These are phyloP conservation scores for Podospora pseudopauciseta DNA, from an alignment of 495 filamentous ascomycete genomes.

Conservation along the genomic window DNA sequence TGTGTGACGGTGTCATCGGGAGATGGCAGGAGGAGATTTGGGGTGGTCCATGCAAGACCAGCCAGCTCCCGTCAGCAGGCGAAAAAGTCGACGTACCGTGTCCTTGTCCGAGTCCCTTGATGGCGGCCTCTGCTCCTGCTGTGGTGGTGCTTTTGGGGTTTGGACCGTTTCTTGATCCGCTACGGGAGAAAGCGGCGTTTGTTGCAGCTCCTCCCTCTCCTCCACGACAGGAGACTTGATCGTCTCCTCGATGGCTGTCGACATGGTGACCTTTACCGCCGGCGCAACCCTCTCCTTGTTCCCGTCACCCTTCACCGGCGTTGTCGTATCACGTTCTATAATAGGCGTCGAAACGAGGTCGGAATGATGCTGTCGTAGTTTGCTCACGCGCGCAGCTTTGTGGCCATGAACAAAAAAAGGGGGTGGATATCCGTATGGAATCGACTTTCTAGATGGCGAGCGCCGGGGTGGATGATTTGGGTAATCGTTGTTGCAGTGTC, in stretches of 20 bases:
- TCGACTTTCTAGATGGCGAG: background rate
- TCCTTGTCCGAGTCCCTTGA: constrained; percentile 35
- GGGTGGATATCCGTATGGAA: background rate
- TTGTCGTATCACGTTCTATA: background rate
- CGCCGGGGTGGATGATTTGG: background rate
- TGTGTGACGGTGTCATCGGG: constrained; percentile 17
- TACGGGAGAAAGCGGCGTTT: background rate
- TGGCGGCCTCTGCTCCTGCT: constrained; percentile 10
- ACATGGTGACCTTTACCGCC: background rate
- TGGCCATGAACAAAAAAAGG: constrained; percentile 1
- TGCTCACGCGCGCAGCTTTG: constrained; percentile 5
- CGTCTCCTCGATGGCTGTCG: background rate
- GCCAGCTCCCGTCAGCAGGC: background rate
- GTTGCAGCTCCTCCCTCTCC: constrained; percentile 1
- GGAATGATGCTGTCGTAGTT: background rate
- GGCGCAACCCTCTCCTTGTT: background rate
- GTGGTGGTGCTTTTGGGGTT: background rate
- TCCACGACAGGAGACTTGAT: constrained; percentile 1
- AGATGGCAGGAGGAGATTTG: background rate
- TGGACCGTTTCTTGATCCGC: constrained; percentile 1
- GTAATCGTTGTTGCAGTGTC: background rate
- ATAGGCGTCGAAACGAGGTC: background rate
- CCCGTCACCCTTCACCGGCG: background rate
- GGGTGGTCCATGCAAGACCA: background rate
- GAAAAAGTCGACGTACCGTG: constrained; percentile 30